Evolutionary conservation across 1,139 yeast species (phyloP).

Genomic region (Schwanniomyces etchellsii): DNA sequence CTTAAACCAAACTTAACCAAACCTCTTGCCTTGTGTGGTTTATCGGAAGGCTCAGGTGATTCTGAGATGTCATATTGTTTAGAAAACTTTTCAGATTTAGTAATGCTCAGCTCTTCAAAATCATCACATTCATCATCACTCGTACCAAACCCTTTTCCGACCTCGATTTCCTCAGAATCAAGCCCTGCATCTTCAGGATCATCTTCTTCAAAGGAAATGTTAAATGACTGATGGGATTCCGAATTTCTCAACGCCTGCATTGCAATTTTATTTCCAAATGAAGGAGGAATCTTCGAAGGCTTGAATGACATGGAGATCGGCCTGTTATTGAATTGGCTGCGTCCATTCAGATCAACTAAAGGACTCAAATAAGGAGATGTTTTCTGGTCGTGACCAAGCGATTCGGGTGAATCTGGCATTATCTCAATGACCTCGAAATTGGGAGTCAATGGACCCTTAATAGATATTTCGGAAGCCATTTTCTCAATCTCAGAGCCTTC

Average conservation of each 20-base stretch:
- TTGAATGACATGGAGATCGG: slow-evolving; percentile 67
- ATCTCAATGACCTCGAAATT: slow-evolving; percentile 9
- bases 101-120: background rate
- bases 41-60: slow-evolving; percentile 21
- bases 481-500: background rate
- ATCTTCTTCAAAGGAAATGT: slow-evolving; percentile 21
- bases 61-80: slow-evolving; percentile 2
- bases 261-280: slow-evolving; percentile 35
- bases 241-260: slow-evolving; percentile 25
- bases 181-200: slow-evolving; percentile 7
- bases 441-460: slow-evolving; percentile 9
- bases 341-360: slow-evolving; percentile 5
- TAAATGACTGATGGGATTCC: slow-evolving; percentile 42
- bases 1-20: background rate
- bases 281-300: slow-evolving; percentile 52
- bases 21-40: slow-evolving; percentile 13
- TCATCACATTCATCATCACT: slow-evolving; percentile 18
- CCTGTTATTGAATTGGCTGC: slow-evolving; percentile 24
- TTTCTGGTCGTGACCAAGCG: slow-evolving; percentile 5
- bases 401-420: slow-evolving; percentile 10
- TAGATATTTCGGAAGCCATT: no score
- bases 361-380: slow-evolving; percentile 6
- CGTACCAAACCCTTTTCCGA: slow-evolving; percentile 26
- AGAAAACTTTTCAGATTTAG: background rate
- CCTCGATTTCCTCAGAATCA: slow-evolving; percentile 15